phyloP scores from a whole-genome alignment of 345 rosid species.

The Dovyalis caffra region DNA sequence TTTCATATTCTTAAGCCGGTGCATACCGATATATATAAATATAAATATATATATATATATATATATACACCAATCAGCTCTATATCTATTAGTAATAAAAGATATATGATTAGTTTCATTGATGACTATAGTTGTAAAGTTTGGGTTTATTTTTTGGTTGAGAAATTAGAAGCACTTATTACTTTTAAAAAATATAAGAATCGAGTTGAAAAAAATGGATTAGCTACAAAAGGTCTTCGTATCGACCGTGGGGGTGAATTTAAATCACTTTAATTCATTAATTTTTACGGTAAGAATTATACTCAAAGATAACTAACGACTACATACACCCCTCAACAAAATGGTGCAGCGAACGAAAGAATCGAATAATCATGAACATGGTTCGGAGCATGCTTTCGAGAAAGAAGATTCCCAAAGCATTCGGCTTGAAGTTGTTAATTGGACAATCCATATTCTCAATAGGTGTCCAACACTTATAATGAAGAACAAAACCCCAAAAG shows the following conservation, averaged over 20 bases:
- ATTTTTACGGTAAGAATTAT: not conserved
- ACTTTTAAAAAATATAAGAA: not conserved
- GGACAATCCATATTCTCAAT: no score
- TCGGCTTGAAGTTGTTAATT: not conserved
- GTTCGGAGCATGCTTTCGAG: not conserved
- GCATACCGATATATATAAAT: not conserved
- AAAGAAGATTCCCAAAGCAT: not conserved
- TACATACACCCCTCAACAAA: not conserved
- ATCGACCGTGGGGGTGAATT: not conserved
- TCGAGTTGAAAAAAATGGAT: not conserved
- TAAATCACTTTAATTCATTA: not conserved
- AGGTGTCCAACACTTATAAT: no score
- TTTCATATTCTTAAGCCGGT: not conserved
- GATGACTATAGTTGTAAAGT: not conserved
- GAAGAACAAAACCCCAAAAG: not conserved
- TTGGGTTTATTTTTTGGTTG: not conserved
- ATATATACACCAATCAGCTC: not conserved
- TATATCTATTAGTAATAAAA: not conserved
- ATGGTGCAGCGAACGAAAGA: not conserved
- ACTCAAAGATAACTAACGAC: not conserved
- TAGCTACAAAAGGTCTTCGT: fast-evolving
- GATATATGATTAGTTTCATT: not conserved
- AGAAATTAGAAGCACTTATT: not conserved
- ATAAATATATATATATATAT: not conserved
- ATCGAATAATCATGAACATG: not conserved